These are phyloP conservation scores for Penicillium mononematosum DNA, from an alignment of 495 filamentous ascomycete species.

Conservation along the genomic window DNA sequence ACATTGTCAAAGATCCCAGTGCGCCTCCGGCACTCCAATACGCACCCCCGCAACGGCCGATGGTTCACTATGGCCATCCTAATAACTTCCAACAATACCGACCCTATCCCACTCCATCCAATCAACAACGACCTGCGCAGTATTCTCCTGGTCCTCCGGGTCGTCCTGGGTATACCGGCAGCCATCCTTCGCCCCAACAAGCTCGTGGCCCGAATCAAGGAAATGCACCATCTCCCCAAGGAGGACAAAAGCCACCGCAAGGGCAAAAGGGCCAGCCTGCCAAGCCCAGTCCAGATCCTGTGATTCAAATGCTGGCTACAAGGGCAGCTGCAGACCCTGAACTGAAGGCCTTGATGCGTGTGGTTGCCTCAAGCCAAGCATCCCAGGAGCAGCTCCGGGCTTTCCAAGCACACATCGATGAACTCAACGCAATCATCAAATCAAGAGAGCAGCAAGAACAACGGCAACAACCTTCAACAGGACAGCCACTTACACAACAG, in stretches of 20 bases:
- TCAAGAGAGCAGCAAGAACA: conserved; percentile 44
- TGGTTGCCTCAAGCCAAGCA: conserved; percentile 86
- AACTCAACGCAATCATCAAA: conserved; percentile 67
- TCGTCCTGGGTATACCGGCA: conserved; percentile 32
- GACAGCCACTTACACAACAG: conserved; percentile 20
- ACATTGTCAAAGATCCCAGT: conserved; percentile 72
- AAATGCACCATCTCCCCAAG: conserved; percentile 28
- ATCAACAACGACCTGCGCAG: conserved; percentile 35
- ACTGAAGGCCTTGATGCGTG: conserved; percentile 93
- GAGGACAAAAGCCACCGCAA: conserved; percentile 34
- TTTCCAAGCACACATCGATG: conserved; percentile 92
- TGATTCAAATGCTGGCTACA: conserved; percentile 90
- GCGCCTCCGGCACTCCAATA: conserved; percentile 50
- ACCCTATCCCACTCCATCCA: conserved; percentile 49
- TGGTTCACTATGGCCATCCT: conserved; percentile 70
- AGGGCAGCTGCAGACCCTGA: conserved; percentile 80
- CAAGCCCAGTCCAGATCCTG: conserved; percentile 73
- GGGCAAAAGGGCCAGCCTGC: conserved; percentile 41
- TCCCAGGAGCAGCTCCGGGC: conserved; percentile 73
- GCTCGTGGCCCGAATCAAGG: conserved; percentile 32
- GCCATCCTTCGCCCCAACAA: conserved; percentile 32
- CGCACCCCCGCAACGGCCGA: conserved; percentile 53
- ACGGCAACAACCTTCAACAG: conserved; percentile 27
- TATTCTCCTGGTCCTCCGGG: conserved; percentile 30
- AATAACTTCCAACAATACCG: conserved; percentile 51